Evolutionary conservation across 2,329 filamentous ascomycete genomes (phyloP).

Genomic region (Colletotrichum cereale): DNA sequence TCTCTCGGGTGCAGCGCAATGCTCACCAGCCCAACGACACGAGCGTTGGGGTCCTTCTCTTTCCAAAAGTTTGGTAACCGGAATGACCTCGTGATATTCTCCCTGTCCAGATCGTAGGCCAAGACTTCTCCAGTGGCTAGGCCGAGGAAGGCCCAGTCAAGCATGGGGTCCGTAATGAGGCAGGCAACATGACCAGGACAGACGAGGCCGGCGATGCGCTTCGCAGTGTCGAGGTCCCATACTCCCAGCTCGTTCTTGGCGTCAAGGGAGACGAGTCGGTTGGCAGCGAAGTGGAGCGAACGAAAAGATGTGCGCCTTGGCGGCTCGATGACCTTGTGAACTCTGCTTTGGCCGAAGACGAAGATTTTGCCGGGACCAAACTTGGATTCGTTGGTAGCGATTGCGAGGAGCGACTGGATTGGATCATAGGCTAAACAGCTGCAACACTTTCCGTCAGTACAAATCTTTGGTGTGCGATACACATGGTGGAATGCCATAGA

Average conservation of each 20-base stretch:
- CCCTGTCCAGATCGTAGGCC: slow-evolving; percentile 92
- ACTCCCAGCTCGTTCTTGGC: slow-evolving; percentile 86
- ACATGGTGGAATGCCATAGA: background rate
- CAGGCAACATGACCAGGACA: slow-evolving; percentile 82
- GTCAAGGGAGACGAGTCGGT: slow-evolving; percentile 88
- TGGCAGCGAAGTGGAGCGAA: slow-evolving; percentile 84
- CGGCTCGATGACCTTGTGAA: slow-evolving; percentile 80
- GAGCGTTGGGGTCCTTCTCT: slow-evolving; percentile 75
- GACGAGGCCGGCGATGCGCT: slow-evolving; percentile 75
- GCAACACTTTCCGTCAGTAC: slow-evolving; percentile 44
- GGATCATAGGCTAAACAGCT: slow-evolving; percentile 92
- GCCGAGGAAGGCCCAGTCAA: slow-evolving; percentile 94
- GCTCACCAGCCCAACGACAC: slow-evolving; percentile 75
- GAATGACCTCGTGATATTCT: slow-evolving; percentile 77
- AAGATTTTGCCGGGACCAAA: slow-evolving; percentile 91
- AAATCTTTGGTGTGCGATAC: background rate
- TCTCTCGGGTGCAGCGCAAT: slow-evolving; percentile 91
- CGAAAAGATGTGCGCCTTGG: slow-evolving; percentile 80
- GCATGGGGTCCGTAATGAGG: slow-evolving; percentile 85
- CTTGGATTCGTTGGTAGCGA: slow-evolving; percentile 89
- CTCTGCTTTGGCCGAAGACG: slow-evolving; percentile 84
- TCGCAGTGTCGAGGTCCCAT: slow-evolving; percentile 82
- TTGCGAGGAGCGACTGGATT: slow-evolving; percentile 90
- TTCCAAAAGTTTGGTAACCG: slow-evolving; percentile 90
- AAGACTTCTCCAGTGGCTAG: slow-evolving; percentile 86